Percentiles rank a stretch among this genome's conserved stretches.
Evolutionary conservation across 2,329 filamentous ascomycete species (phyloP).

Genomic region (Endocalyx cinctus): DNA sequence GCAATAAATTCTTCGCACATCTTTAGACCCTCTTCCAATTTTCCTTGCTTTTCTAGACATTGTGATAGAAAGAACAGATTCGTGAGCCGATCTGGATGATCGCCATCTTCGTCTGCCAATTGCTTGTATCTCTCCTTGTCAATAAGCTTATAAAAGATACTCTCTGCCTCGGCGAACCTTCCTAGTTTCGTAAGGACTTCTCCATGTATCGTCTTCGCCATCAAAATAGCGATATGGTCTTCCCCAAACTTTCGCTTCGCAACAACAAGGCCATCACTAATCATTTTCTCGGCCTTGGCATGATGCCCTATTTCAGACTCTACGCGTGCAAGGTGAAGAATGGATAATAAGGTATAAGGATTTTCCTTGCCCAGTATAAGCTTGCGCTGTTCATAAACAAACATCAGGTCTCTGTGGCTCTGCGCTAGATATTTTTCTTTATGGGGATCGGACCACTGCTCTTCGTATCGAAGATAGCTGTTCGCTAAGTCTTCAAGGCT

Average conservation of each 20-base stretch:
- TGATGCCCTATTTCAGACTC: slow-evolving; percentile 4
- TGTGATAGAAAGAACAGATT: slow-evolving; percentile 8
- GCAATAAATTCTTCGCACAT: slow-evolving; percentile 5
- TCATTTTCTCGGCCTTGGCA: slow-evolving; percentile 3
- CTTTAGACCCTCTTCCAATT: slow-evolving; percentile 9
- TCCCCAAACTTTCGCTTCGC: slow-evolving; percentile 9
- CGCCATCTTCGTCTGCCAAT: slow-evolving; percentile 8
- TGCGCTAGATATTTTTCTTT: slow-evolving; percentile 4
- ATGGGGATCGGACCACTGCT: too few relatives aligned
- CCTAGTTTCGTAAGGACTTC: slow-evolving; percentile 7
- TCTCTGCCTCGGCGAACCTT: slow-evolving; percentile 8
- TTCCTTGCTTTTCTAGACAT: slow-evolving; percentile 13
- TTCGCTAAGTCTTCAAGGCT: slow-evolving; percentile 7
- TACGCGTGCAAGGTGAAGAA: slow-evolving; percentile 4
- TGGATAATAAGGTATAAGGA: slow-evolving; percentile 10
- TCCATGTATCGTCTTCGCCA: slow-evolving; percentile 9
- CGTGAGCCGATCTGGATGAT: slow-evolving; percentile 14
- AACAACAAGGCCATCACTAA: slow-evolving; percentile 4
- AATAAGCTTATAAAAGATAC: slow-evolving; percentile 3
- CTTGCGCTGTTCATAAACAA: slow-evolving; percentile 9
- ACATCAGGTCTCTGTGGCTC: slow-evolving; percentile 6
- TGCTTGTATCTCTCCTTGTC: slow-evolving; percentile 10
- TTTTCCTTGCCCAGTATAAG: slow-evolving; percentile 10
- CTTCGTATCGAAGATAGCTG: slow-evolving; percentile 1
- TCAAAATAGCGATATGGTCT: slow-evolving; percentile 9